Evolutionary conservation across 306 rosid species (phyloP).

Genomic region (Quercus aquifolioides): DNA sequence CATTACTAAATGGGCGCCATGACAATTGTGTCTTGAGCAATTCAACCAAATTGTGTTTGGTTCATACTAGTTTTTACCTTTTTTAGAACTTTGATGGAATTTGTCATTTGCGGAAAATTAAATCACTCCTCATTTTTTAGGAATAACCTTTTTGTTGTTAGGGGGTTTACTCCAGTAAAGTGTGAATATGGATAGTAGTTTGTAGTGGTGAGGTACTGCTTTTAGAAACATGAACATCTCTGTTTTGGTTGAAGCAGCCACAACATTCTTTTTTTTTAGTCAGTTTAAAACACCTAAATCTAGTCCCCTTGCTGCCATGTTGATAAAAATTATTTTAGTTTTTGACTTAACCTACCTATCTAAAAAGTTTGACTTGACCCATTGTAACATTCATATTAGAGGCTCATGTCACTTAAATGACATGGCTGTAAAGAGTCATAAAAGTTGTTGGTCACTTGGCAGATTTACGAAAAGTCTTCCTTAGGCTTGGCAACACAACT

Average conservation of each 20-base stretch:
- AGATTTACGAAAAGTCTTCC: neutral
- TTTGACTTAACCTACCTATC: neutral
- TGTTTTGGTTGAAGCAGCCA: neutral
- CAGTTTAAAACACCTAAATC: neutral
- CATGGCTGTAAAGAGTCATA: neutral
- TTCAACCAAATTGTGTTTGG: neutral
- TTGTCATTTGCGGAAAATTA: neutral
- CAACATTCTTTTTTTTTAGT: neutral
- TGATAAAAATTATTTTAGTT: neutral
- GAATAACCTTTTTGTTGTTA: neutral
- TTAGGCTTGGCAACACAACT: neutral
- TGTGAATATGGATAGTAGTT: neutral
- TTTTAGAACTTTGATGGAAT: neutral
- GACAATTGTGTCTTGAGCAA: neutral
- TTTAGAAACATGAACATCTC: neutral
- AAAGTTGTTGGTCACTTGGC: neutral
- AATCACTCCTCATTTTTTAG: neutral
- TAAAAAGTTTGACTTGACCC: neutral
- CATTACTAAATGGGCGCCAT: neutral
- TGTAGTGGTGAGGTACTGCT: neutral
- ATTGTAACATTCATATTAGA: neutral
- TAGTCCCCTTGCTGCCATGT: neutral
- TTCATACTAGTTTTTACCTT: neutral
- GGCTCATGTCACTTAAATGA: neutral
- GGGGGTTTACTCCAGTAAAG: neutral